Evolutionary conservation across 257 asterid species (phyloP).

Genomic region (Leonotis leonurus): DNA sequence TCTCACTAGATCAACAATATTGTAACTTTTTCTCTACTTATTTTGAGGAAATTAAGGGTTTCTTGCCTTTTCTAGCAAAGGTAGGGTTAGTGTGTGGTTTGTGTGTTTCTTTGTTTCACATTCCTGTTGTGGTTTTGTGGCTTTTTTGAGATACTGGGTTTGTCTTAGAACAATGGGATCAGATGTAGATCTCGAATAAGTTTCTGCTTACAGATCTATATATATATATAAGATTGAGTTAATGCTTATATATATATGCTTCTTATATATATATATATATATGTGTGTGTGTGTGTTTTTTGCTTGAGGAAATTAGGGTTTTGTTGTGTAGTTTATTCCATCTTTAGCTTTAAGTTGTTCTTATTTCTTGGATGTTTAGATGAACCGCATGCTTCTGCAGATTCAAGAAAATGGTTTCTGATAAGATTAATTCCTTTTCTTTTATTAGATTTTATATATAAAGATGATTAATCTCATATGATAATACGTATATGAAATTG

Average conservation of each 20-base stretch:
- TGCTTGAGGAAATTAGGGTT: constrained; percentile 13
- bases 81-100: neutral
- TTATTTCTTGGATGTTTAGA: neutral
- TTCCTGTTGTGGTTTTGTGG: neutral
- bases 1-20: constrained; percentile 19
- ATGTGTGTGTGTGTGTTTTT: neutral
- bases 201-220: no score
- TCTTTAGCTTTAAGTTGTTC: neutral
- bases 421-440: neutral
- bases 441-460: no score
- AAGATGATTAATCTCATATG: no score
- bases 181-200: no score
- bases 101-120: neutral
- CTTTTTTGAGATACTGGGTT: no score
- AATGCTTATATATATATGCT: neutral
- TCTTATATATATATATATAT: neutral
- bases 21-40: neutral
- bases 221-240: neutral
- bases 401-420: neutral
- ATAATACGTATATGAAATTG: no score
- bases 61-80: neutral
- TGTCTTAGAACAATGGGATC: no score
- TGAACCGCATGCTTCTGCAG: neutral
- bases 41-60: neutral
- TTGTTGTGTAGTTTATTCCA: no score